Evolutionary conservation across 495 filamentous ascomycete species (phyloP), one percentile per base, ranked within the genome.

Genomic region (Penicillium dipodomyicola): DNA sequence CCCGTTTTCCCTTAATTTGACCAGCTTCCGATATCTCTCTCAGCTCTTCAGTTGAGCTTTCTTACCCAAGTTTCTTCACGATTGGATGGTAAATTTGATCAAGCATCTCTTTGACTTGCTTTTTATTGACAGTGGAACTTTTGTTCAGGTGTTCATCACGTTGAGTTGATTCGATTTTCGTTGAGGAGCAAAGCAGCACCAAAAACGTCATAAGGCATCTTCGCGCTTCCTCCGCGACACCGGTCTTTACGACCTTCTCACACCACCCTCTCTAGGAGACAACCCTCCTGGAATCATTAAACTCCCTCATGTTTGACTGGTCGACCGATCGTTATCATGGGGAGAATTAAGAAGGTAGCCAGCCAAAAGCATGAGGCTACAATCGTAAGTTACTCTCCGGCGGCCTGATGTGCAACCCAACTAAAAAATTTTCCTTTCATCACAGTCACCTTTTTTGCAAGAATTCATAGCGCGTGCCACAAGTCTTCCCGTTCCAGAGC

Each of bases 321-420:
- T 53, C 64, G 30, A 53, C 52, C 37, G 57, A 67, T 59, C 64
- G 65, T 61, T 67, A 79, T 65, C 63, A 96, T 96, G 91, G 93
- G 91, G 82, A 92, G 87, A 85, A 98, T 98, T 74, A 93, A 90
- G 75, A 98, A 97, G 84, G 80, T 86, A 63, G 92, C 93, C 68
- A 89, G 89, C 68, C 78, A 87, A 64, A 93, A 94, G 74, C 94
- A 98, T 78, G 87, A 88, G 80, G 92, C 92, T 72, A 96, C 92
- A 63, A 74, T 96, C 77, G 92, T 96, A 85, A 80, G 88, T 78
- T 58, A 57, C 43, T 53, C 53, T 47, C 44, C 53, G 37, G 41
- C 54, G 27, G 53, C 40, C 42, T 52, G 42, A 20, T 49, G 46
- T 46, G 41, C 63, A 62, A 54, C 45, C 65, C 61, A 56, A 60